phyloP scores from a whole-genome alignment of 2,329 filamentous ascomycete genomes.

The Ophiosphaerella herpotricha region DNA sequence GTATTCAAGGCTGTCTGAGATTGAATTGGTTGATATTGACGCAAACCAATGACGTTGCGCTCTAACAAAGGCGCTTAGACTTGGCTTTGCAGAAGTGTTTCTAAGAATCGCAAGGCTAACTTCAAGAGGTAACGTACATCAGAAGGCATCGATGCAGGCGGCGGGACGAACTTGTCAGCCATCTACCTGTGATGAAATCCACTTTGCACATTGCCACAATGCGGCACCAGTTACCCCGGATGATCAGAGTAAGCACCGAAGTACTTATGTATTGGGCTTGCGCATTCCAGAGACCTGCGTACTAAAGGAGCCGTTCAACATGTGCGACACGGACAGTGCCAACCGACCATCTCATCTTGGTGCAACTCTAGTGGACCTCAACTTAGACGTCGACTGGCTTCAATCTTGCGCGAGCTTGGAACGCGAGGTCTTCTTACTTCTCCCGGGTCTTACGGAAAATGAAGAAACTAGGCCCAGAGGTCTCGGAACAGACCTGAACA shows the following conservation, averaged over 20 bases:
- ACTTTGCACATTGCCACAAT: constrained; percentile 2
- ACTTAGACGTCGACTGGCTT: neutral
- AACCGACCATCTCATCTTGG: neutral
- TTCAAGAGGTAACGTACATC: too few relatives aligned
- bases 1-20: neutral
- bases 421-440: neutral
- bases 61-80: neutral
- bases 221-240: neutral
- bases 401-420: neutral
- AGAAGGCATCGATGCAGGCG: neutral
- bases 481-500: neutral
- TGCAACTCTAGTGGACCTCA: neutral
- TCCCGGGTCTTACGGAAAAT: neutral
- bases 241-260: constrained; percentile 2
- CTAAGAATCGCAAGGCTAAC: neutral
- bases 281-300: too few relatives aligned
- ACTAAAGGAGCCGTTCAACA: neutral
- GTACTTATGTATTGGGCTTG: neutral
- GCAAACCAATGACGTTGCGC: neutral
- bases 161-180: neutral
- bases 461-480: neutral
- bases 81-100: neutral
- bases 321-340: neutral
- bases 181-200: neutral
- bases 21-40: neutral